Percentiles rank a stretch among this genome's conserved stretches.
Evolutionary conservation across 208 protist species (phyloP).

Genomic region (Leptomonas seymouri): DNA sequence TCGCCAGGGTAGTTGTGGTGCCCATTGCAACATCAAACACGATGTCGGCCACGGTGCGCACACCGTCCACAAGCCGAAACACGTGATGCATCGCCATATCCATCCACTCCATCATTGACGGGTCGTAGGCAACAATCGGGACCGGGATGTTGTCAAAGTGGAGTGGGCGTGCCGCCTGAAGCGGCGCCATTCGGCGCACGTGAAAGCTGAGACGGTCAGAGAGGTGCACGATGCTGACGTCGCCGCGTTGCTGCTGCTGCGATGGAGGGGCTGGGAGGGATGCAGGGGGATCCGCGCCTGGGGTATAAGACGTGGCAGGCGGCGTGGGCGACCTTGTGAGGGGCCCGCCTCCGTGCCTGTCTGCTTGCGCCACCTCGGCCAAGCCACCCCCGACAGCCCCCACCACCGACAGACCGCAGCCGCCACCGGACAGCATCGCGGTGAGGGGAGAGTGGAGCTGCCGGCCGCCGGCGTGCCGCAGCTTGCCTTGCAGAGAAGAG

Average conservation of each 20-base stretch:
- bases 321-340: neutral
- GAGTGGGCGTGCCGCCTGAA: slow-evolving; percentile 40
- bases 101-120: slow-evolving; percentile 52
- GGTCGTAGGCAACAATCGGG: slow-evolving; percentile 45
- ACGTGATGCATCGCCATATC: slow-evolving; percentile 72
- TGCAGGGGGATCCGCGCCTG: neutral
- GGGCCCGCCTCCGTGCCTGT: neutral
- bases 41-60: slow-evolving; percentile 69
- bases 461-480: neutral
- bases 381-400: neutral
- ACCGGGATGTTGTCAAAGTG: slow-evolving; percentile 64
- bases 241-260: slow-evolving; percentile 22
- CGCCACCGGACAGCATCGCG: slow-evolving; percentile 4
- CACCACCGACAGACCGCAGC: neutral
- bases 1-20: slow-evolving; percentile 47
- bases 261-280: neutral
- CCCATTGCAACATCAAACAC: slow-evolving; percentile 55
- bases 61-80: slow-evolving; percentile 63
- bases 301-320: too few relatives aligned
- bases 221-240: slow-evolving; percentile 42
- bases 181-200: slow-evolving; percentile 61
- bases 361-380: too few relatives aligned
- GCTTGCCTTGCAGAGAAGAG: neutral
- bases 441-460: slow-evolving; percentile 16
- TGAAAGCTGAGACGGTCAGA: slow-evolving; percentile 62